phyloP scores from a whole-genome alignment of 1,284 basidiomycete genomes.

The Gymnopus androsaceus region DNA sequence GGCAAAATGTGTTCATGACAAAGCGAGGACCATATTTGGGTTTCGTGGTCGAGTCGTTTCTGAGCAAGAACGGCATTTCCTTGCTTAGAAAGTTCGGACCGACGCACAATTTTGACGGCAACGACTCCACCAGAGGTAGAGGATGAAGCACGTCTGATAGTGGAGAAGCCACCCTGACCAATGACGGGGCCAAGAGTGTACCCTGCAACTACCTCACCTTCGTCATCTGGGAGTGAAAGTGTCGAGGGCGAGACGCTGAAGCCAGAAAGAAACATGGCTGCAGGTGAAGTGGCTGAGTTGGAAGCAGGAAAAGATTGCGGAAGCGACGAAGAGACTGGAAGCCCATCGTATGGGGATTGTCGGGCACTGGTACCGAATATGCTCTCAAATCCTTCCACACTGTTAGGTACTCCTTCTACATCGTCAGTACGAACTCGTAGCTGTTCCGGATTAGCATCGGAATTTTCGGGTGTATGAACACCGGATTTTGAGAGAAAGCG shows the following conservation, averaged over 20 bases:
- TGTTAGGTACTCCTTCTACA: slow-evolving; percentile 2
- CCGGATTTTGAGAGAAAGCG: slow-evolving; percentile 10
- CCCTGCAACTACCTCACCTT: slow-evolving; percentile 61
- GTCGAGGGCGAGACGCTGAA: slow-evolving; percentile 49
- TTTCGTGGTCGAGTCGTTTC: slow-evolving; percentile 75
- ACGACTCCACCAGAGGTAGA: slow-evolving; percentile 69
- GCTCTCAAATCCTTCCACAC: background rate
- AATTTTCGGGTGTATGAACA: background rate
- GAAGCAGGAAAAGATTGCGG: slow-evolving; percentile 16
- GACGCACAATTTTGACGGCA: slow-evolving; percentile 82
- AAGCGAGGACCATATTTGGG: slow-evolving; percentile 76
- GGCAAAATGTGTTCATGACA: slow-evolving; percentile 77
- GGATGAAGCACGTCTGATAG: slow-evolving; percentile 74
- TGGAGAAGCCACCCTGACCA: slow-evolving; percentile 87
- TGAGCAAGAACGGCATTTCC: slow-evolving; percentile 45
- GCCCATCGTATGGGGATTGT: background rate
- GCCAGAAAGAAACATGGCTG: slow-evolving; percentile 75
- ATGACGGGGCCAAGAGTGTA: slow-evolving; percentile 81
- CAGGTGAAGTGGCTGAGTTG: slow-evolving; percentile 53
- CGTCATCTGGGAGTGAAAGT: slow-evolving; percentile 49
- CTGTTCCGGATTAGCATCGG: slow-evolving; percentile 4
- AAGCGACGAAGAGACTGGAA: slow-evolving; percentile 7
- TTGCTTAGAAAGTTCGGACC: slow-evolving; percentile 53
- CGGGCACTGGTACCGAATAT: background rate
- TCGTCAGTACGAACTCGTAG: slow-evolving; percentile 11